A percentile compares a stretch with the other conserved stretches of the same genome.
Conservation (phyloP, 2,329 filamentous ascomycete species). For the Mycocentrospora acerina region DNA sequence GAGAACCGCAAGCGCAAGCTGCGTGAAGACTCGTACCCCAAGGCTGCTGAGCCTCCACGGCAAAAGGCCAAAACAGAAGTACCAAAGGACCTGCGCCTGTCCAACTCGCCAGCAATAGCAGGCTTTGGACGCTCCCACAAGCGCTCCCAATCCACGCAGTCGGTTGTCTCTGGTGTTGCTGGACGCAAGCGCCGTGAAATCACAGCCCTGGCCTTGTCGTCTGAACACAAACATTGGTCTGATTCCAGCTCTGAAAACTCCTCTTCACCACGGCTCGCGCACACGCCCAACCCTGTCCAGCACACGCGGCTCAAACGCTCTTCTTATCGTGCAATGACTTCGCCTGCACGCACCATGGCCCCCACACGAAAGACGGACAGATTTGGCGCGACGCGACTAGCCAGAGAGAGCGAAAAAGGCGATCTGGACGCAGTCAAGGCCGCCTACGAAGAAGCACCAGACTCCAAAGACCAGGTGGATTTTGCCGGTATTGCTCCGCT, state of each 20-base stretch:
- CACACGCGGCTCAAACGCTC: slow-evolving; percentile 58
- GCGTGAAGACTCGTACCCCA: slow-evolving; percentile 39
- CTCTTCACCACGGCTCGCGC: slow-evolving; percentile 36
- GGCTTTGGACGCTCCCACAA: slow-evolving; percentile 40
- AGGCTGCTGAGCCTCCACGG: slow-evolving; percentile 41
- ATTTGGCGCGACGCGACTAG: slow-evolving; percentile 86
- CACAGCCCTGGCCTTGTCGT: slow-evolving; percentile 30
- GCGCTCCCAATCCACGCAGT: slow-evolving; percentile 43
- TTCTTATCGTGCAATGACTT: slow-evolving; percentile 62
- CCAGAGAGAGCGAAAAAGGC: slow-evolving; percentile 84
- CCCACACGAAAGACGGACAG: slow-evolving; percentile 89
- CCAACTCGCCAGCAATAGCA: slow-evolving; percentile 36
- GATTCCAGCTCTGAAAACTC: slow-evolving; percentile 42
- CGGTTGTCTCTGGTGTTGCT: slow-evolving; percentile 27
- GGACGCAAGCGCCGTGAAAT: slow-evolving; percentile 39
- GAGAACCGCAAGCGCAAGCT: slow-evolving; percentile 45
- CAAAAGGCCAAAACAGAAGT: slow-evolving; percentile 43
- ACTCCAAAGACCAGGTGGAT: slow-evolving; percentile 85
- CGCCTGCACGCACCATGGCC: slow-evolving; percentile 59
- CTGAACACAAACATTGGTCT: slow-evolving; percentile 35
- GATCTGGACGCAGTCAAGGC: slow-evolving; percentile 78
- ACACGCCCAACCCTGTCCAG: slow-evolving; percentile 30
- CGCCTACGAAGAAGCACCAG: slow-evolving; percentile 74
- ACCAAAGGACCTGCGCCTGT: slow-evolving; percentile 33
- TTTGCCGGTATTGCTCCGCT: slow-evolving; percentile 96